Percentiles rank a stretch among this genome's conserved stretches.
These are phyloP conservation scores for Prototheca wickerhamii DNA, from an alignment of 163 green algal species.

Conservation along the genomic window DNA sequence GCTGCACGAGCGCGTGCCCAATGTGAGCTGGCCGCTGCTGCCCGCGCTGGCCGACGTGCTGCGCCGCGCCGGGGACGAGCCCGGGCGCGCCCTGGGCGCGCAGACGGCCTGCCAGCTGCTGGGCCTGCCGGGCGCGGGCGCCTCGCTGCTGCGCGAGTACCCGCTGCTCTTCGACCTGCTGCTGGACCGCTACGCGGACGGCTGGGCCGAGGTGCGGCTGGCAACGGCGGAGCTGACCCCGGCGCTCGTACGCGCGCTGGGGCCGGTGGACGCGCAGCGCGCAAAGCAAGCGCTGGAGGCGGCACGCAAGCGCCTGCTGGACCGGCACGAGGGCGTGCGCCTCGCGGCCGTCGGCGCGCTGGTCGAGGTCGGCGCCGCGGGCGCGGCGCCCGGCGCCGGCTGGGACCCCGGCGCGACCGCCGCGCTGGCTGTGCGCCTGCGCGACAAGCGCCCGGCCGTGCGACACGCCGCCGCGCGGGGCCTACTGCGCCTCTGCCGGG, in stretches of 20 bases:
- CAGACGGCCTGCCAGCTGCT: conserved; percentile 46
- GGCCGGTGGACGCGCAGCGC: not conserved
- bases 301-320: conserved; percentile 29
- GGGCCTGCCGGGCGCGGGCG: conserved; percentile 8
- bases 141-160: conserved; percentile 8
- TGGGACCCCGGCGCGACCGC: conserved; percentile 9
- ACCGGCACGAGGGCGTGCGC: conserved; percentile 51
- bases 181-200: conserved; percentile 44
- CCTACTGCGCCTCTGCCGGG: conserved; percentile 32
- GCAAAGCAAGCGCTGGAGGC: conserved; percentile 5
- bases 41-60: conserved; percentile 53
- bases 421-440: conserved; percentile 36
- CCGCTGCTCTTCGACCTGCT: conserved; percentile 37
- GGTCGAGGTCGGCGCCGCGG: conserved; percentile 19
- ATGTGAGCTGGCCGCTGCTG: conserved; percentile 40
- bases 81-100: conserved; percentile 32
- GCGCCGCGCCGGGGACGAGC: conserved; percentile 33
- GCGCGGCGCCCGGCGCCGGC: conserved; percentile 17
- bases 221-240: conserved; percentile 26
- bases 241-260: conserved; percentile 10
- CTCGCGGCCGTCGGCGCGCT: conserved; percentile 21
- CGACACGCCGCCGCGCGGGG: conserved; percentile 35
- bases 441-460: conserved; percentile 54
- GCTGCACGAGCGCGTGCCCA: conserved; percentile 46
- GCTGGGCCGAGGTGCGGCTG: conserved; percentile 26